A percentile compares a stretch with the other conserved stretches of the same genome.
Conservation (phyloP, 139 green algal species). For the Closterium sp. region DNA sequence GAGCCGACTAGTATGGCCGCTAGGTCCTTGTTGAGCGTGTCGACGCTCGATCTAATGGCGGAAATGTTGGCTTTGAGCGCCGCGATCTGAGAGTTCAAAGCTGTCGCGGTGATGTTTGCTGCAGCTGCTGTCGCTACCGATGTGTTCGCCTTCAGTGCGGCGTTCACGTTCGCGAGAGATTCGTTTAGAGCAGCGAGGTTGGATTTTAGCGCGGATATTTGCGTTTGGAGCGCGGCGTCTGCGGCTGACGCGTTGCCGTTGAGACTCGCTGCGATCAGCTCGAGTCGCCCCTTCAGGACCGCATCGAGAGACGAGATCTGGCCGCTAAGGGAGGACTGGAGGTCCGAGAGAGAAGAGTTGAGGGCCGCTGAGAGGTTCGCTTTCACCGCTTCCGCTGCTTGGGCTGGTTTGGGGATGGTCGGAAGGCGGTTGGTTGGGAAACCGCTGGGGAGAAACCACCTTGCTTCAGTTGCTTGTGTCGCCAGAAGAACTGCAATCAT, state of each 20-base stretch:
- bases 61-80: neutral
- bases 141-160: too few species aligned
- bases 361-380: neutral
- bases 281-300: neutral
- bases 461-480: neutral
- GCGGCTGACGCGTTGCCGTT: neutral
- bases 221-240: neutral
- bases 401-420: neutral
- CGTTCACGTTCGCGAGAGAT: neutral
- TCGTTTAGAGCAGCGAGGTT: neutral
- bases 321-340: neutral
- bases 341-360: neutral
- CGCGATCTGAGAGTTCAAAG: neutral
- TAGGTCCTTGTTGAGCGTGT: neutral
- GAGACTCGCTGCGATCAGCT: neutral
- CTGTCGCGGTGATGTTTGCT: neutral
- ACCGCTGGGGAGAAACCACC: neutral
- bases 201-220: neutral
- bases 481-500: neutral
- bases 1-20: neutral
- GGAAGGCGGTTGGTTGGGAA: neutral
- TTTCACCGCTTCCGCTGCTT: neutral
- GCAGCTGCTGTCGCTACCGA: too few species aligned
- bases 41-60: neutral
- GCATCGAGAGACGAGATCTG: neutral